Base-by-base conservation (phyloP, 1,284 basidiomycete genomes). In the Athelia psychrophila region DNA sequence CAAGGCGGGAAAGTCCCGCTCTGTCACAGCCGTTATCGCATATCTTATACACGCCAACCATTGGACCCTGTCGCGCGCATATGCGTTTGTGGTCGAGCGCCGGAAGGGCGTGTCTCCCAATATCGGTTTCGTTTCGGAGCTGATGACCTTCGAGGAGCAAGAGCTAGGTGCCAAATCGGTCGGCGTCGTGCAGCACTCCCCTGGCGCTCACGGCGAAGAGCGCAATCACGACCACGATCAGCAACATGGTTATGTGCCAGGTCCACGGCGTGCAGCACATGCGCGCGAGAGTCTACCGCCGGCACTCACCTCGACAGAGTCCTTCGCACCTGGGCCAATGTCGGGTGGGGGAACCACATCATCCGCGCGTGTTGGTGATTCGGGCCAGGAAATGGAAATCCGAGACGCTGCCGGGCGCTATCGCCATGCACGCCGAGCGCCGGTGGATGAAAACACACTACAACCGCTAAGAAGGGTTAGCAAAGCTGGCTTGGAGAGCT, bases 1-100 rank as follows among this genome's bases (percentile, higher is more conserved):
- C 74, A 95, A 93, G 72, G 95, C 93, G 2, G 96, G 95, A 25
- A 98, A 95, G 73, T 95, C 92, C 1, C 87, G 96, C 16, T 95
- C 91, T 0, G 95, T 98, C n/a, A 97, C 93, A 0, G 91, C 94
- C 9, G 95, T 98, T 36, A 93, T 99, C 73, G 96, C 93, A 1
- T 98, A 97, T 67, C 86, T 99, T 48, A 98, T 99, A 58, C 94
- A 97, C 62, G 91, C 94, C 4, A 93, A 97, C 63, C 92, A 94
- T 60, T 98, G 95, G 95, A 89, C 93, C 8, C 80, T 98, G 47
- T 89, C 91, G 25, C 85, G 85, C 48, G 91, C 95, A 0, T 98
- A 98, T 65, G 76, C 86, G 1, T 95, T 93, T 64, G 95, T 98
- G 20, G 79, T 92, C 38, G 93, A 95, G 61, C 82, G 93, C 9